phyloP scores from a whole-genome alignment of 805 yeast genomes.

The Komagataella mondaviorum region DNA sequence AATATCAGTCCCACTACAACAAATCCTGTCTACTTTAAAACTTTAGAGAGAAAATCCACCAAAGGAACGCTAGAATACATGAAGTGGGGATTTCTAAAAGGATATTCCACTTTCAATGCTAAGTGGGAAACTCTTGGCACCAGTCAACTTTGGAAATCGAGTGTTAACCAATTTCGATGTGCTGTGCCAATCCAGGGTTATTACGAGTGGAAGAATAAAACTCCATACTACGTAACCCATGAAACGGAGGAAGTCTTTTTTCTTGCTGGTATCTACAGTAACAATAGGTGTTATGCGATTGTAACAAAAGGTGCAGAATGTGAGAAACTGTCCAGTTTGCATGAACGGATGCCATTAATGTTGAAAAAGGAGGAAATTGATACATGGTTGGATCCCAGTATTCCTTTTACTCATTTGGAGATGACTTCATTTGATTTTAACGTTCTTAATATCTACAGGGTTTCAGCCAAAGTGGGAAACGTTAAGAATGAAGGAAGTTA shows the following conservation, averaged over 20 bases:
- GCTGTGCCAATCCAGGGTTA: conserved; percentile 74
- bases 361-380: conserved; percentile 43
- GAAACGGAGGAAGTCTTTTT: conserved; percentile 39
- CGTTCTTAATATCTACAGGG: conserved; percentile 38
- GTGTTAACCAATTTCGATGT: conserved; percentile 41
- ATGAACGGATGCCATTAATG: conserved; percentile 67
- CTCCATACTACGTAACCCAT: conserved; percentile 55
- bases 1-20: conserved; percentile 50
- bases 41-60: background rate
- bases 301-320: conserved; percentile 59
- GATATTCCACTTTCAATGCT: conserved; percentile 59
- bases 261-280: conserved; percentile 44
- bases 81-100: conserved; percentile 54
- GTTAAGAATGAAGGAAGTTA: conserved; percentile 31
- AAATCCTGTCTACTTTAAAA: conserved; percentile 25
- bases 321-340: conserved; percentile 50
- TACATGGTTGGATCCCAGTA: conserved; percentile 43
- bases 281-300: conserved; percentile 43
- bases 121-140: conserved; percentile 34
- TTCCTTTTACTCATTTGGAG: conserved; percentile 25
- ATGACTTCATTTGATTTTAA: conserved; percentile 22
- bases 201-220: conserved; percentile 58
- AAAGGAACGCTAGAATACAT: conserved; percentile 28
- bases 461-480: conserved; percentile 52
- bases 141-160: conserved; percentile 43